Percentiles rank a stretch among this genome's conserved stretches.
Evolutionary conservation across 2,329 filamentous ascomycete genomes (phyloP).

Genomic region (Cordyceps cateniannulata): DNA sequence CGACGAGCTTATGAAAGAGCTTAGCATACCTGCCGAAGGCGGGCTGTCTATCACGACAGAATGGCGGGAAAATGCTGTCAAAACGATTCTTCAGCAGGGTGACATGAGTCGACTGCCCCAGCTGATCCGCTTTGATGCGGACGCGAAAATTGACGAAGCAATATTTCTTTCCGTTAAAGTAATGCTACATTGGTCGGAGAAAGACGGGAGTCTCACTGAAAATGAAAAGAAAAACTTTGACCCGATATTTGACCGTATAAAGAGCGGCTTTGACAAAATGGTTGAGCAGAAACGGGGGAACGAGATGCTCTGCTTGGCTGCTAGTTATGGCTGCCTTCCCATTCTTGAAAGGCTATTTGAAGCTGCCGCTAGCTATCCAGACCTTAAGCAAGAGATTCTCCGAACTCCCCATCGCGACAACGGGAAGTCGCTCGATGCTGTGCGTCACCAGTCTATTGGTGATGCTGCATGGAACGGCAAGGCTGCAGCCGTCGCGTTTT

Average conservation of each 20-base stretch:
- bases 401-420: background rate
- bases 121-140: conserved; percentile 14
- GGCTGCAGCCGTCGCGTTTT: conserved; percentile 9
- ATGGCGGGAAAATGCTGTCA: background rate
- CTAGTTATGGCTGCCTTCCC: conserved; percentile 20
- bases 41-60: background rate
- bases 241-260: background rate
- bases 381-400: conserved; percentile 9
- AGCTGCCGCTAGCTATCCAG: conserved; percentile 1
- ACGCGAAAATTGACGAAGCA: conserved; percentile 13
- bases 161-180: background rate
- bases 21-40: too few species aligned
- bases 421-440: background rate
- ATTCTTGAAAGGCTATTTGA: conserved; percentile 18
- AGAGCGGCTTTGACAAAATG: too few species aligned
- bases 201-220: background rate
- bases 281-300: conserved; percentile 21
- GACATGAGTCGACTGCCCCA: conserved; percentile 19
- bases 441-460: background rate
- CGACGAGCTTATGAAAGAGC: background rate
- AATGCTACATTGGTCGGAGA: background rate
- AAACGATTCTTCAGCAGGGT: conserved; percentile 21
- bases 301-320: conserved; percentile 21
- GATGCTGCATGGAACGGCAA: background rate
- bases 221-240: background rate